Conservation (phyloP, 106 monocot species). For the Platanthera zijinensis region DNA sequence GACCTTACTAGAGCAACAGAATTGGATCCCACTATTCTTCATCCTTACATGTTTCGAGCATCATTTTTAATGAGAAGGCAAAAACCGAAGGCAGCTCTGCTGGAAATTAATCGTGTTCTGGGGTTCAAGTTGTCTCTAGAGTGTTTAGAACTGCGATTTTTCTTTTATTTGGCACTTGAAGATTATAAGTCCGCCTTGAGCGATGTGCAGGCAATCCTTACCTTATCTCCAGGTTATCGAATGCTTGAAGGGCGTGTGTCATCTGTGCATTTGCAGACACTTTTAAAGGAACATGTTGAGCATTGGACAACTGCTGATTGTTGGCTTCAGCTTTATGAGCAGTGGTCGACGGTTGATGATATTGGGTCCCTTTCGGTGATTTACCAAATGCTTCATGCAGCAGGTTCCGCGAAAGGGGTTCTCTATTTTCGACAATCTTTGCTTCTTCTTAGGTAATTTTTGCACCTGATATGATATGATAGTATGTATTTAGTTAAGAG, state of each 20-base stretch:
- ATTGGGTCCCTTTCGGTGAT: conserved; percentile 95
- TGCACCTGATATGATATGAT: background rate
- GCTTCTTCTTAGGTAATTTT: conserved; percentile 77
- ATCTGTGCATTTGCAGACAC: conserved; percentile 65
- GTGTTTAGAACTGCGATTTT: conserved; percentile 87
- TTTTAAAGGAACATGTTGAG: conserved; percentile 81
- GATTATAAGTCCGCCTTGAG: conserved; percentile 70
- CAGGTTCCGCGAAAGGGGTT: conserved; percentile 74
- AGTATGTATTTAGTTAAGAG: background rate
- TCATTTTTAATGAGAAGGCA: conserved; percentile 72
- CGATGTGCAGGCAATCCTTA: conserved; percentile 90
- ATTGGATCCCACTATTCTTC: conserved; percentile 78
- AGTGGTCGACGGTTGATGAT: conserved; percentile 99
- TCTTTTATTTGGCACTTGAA: conserved; percentile 76
- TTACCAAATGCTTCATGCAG: conserved; percentile 81
- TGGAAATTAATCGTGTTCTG: conserved; percentile 74
- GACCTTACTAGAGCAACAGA: conserved; percentile 85
- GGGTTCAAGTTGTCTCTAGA: conserved; percentile 85
- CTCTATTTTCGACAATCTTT: conserved; percentile 95
- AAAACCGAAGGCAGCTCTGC: conserved; percentile 61
- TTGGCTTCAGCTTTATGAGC: conserved; percentile 94
- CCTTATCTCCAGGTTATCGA: conserved; percentile 66
- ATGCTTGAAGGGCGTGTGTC: conserved; percentile 89
- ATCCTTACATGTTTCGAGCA: conserved; percentile 98
- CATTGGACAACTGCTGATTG: conserved; percentile 91